These are phyloP conservation scores for Solanum hybrid DNA, from an alignment of 305 asterid species.

Conservation along the genomic window DNA sequence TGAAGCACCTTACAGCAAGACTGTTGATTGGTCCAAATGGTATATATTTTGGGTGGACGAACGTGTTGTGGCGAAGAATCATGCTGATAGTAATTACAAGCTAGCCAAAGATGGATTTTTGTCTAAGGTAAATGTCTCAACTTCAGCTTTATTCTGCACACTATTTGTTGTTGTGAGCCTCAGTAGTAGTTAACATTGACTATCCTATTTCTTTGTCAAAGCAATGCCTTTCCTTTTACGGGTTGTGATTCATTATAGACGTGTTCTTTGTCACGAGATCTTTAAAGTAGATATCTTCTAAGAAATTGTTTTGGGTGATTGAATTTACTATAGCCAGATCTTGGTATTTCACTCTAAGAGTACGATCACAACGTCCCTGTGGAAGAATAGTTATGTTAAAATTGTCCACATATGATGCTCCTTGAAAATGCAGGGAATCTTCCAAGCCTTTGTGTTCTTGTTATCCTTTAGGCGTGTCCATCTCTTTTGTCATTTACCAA, in stretches of 20 bases:
- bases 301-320: not conserved
- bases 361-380: not conserved
- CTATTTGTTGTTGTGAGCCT: not conserved
- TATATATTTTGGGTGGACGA: conserved; percentile 79
- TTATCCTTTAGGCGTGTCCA: not conserved
- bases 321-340: not conserved
- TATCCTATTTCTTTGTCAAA: not conserved
- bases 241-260: not conserved
- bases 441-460: not conserved
- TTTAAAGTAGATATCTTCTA: not conserved
- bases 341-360: not conserved
- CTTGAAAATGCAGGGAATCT: not conserved
- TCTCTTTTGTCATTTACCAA: not conserved
- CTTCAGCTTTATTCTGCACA: not conserved
- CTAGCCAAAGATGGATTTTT: conserved; percentile 58
- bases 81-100: conserved; percentile 56
- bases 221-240: not conserved
- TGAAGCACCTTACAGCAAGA: conserved; percentile 31
- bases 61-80: conserved; percentile 63
- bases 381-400: not conserved
- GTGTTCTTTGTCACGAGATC: not conserved
- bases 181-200: not conserved
- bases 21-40: conserved; percentile 83
- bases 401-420: not conserved
- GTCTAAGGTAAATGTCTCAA: conserved; percentile 40